These are phyloP conservation scores for Erysimum cheiri DNA, from an alignment of 441 rosid species.

Conservation along the genomic window DNA sequence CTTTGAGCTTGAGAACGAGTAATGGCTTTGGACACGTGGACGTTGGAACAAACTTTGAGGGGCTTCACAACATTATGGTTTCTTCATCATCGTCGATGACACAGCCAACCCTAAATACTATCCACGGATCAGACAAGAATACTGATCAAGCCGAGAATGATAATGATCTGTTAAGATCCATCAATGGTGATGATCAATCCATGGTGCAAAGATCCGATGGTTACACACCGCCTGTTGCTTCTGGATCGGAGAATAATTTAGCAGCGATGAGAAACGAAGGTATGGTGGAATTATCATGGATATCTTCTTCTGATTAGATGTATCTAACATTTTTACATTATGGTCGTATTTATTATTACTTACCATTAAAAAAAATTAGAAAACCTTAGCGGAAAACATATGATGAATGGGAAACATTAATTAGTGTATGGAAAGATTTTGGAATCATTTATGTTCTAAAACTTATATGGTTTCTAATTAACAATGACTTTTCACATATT, in stretches of 20 bases:
- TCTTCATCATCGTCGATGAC: conserved; percentile 37
- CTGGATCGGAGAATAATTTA: conserved; percentile 48
- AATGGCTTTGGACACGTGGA: conserved; percentile 47
- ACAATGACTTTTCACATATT: conserved; percentile 31
- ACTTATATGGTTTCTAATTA: conserved; percentile 15
- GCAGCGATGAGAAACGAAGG: conserved; percentile 48
- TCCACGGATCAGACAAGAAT: conserved; percentile 24
- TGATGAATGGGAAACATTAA: conserved; percentile 23
- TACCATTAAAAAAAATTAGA: conserved; percentile 2
- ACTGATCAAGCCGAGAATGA: conserved; percentile 10
- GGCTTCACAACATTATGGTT: conserved; percentile 47
- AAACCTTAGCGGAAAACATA: conserved; percentile 12
- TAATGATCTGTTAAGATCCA: conserved; percentile 35
- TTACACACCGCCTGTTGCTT: conserved; percentile 50
- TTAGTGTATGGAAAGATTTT: conserved; percentile 24
- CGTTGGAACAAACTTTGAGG: conserved; percentile 56
- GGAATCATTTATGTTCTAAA: conserved; percentile 37
- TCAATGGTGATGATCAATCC: conserved; percentile 46
- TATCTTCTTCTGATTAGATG: conserved; percentile 65
- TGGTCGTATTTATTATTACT: conserved; percentile 19
- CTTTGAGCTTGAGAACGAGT: conserved; percentile 44
- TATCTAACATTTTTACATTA: conserved; percentile 8
- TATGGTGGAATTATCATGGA: conserved; percentile 81
- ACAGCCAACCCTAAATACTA: conserved; percentile 39
- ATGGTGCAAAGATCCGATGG: conserved; percentile 42